These are phyloP conservation scores for Nigrospora sphaerica DNA, from an alignment of 2,329 filamentous ascomycete species.

Conservation along the genomic window DNA sequence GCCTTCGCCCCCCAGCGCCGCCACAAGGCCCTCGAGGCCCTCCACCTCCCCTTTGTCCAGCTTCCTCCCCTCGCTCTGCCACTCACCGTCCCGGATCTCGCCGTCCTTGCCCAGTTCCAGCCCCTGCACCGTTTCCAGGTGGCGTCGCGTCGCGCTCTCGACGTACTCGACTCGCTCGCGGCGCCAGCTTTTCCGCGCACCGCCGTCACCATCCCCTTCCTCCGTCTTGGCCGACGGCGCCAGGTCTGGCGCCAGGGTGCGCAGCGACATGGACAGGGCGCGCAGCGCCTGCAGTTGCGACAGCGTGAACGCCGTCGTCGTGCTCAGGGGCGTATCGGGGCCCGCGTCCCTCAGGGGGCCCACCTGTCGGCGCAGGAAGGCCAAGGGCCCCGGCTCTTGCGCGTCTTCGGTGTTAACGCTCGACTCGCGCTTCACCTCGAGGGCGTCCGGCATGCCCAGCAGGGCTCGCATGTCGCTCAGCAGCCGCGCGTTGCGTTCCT, in stretches of 20 bases:
- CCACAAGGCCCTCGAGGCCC: constrained; percentile 44
- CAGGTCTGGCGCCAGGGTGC: constrained; percentile 60
- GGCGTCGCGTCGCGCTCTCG: constrained; percentile 68
- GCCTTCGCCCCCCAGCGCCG: constrained; percentile 31
- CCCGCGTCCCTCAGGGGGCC: constrained; percentile 42
- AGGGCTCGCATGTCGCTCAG: constrained; percentile 24
- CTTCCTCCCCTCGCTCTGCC: constrained; percentile 47
- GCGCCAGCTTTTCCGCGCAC: constrained; percentile 47
- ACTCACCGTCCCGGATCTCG: constrained; percentile 58
- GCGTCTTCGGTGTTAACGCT: constrained; percentile 13
- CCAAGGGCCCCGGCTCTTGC: constrained; percentile 32
- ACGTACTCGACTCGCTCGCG: constrained; percentile 75
- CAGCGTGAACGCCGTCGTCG: constrained; percentile 70
- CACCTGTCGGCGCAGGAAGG: constrained; percentile 50
- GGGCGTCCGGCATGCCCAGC: constrained; percentile 10
- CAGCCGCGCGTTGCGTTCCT: constrained; percentile 33
- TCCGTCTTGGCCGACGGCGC: constrained; percentile 21
- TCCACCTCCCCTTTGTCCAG: constrained; percentile 48
- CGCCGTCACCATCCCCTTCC: constrained; percentile 19
- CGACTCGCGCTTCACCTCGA: constrained; percentile 18
- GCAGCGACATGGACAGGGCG: constrained; percentile 52
- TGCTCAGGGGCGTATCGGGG: constrained; percentile 51
- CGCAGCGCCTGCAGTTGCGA: constrained; percentile 78
- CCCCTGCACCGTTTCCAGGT: constrained; percentile 64
- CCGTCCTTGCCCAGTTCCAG: constrained; percentile 57